A percentile compares a stretch with the other conserved stretches of the same genome.
These are phyloP conservation scores for Fragaria nilgerrensis DNA, from an alignment of 306 rosid species.

Conservation along the genomic window DNA sequence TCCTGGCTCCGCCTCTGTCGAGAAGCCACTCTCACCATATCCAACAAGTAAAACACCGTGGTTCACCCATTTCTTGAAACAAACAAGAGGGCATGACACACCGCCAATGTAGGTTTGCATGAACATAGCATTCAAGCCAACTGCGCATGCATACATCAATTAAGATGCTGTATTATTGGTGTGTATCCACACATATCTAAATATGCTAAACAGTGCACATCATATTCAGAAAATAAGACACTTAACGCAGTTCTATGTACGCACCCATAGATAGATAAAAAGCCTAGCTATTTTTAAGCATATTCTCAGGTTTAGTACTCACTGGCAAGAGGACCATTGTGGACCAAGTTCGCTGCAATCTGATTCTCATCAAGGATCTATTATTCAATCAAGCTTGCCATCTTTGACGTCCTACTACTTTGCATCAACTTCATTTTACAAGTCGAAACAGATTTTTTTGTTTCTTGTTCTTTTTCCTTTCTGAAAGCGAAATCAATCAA, in stretches of 20 bases:
- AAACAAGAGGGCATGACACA: constrained; percentile 82
- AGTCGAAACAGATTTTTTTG: too few relatives aligned
- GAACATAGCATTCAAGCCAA: constrained; percentile 73
- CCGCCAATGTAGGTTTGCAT: constrained; percentile 95
- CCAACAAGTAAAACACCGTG: constrained; percentile 86
- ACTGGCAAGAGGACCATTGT: constrained; percentile 79
- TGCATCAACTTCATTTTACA: too few relatives aligned
- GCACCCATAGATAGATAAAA: neutral
- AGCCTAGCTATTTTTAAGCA: neutral
- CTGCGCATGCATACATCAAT: constrained; percentile 27
- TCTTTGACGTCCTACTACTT: too few relatives aligned
- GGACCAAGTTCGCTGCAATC: constrained; percentile 75
- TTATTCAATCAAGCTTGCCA: too few relatives aligned
- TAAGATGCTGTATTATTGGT: neutral
- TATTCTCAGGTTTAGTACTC: constrained; percentile 9
- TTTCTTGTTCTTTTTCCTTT: too few relatives aligned
- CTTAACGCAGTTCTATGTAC: neutral
- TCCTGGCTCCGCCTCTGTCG: too few relatives aligned
- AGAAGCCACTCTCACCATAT: constrained; percentile 61
- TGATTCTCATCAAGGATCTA: constrained; percentile 51
- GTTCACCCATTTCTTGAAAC: constrained; percentile 58
- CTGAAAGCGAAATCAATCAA: too few relatives aligned
- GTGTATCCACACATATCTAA: neutral
- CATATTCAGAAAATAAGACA: neutral
- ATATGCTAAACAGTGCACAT: neutral